Evolutionary conservation across 2,329 filamentous ascomycete species (phyloP).

Genomic region (Ascochyta pisi): DNA sequence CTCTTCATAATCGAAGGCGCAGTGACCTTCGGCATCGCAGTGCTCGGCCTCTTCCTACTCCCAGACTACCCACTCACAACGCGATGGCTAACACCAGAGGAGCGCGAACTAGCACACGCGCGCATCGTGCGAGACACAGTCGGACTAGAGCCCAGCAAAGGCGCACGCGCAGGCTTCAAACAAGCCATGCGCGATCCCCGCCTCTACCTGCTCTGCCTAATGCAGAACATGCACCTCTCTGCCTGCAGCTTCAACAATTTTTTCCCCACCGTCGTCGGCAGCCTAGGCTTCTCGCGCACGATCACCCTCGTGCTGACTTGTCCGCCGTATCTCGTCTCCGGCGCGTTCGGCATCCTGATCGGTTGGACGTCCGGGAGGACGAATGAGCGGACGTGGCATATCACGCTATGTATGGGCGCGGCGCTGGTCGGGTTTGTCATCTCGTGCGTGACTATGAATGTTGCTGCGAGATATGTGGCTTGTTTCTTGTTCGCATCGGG

Average conservation of each 20-base stretch:
- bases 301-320: slow-evolving; percentile 59
- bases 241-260: slow-evolving; percentile 52
- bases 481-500: slow-evolving; percentile 36
- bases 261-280: not conserved
- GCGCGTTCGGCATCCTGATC: slow-evolving; percentile 37
- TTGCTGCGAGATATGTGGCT: slow-evolving; percentile 38
- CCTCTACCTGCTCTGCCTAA: slow-evolving; percentile 61
- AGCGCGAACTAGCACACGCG: slow-evolving; percentile 48
- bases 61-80: slow-evolving; percentile 49
- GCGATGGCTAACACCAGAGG: slow-evolving; percentile 53
- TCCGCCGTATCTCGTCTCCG: slow-evolving; percentile 32
- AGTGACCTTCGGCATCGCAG: slow-evolving; percentile 37
- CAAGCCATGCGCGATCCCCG: slow-evolving; percentile 59
- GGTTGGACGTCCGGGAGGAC: slow-evolving; percentile 46
- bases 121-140: slow-evolving; percentile 56
- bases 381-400: slow-evolving; percentile 53
- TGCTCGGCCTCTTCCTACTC: slow-evolving; percentile 49
- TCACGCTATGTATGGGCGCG: slow-evolving; percentile 44
- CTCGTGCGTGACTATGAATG: slow-evolving; percentile 44
- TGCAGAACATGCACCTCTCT: slow-evolving; percentile 63
- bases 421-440: slow-evolving; percentile 51
- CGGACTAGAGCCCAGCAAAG: slow-evolving; percentile 52
- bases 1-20: slow-evolving; percentile 36
- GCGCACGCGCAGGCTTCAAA: slow-evolving; percentile 57
- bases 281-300: slow-evolving; percentile 57